Conservation (phyloP, 2,329 filamentous ascomycete species). For the Diplodia scrobiculata region DNA sequence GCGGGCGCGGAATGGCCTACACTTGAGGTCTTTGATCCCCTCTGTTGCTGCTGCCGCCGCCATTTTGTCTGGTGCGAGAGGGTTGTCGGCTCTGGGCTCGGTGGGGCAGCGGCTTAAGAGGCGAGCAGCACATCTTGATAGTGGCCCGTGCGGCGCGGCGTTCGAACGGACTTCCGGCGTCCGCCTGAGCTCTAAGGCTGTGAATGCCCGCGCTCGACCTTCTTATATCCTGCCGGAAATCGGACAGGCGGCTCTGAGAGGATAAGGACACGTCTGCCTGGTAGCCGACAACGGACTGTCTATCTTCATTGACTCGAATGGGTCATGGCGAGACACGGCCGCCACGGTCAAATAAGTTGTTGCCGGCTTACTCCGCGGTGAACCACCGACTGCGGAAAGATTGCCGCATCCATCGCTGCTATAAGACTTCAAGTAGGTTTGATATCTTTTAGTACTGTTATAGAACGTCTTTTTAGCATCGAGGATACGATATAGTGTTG, state of each 20-base stretch:
- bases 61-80: constrained; percentile 36
- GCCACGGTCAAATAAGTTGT: neutral
- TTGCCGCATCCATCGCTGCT: no score
- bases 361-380: neutral
- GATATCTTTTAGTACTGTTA: neutral
- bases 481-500: neutral
- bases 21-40: constrained; percentile 44
- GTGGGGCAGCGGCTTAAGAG: constrained; percentile 18
- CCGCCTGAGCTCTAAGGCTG: constrained; percentile 8
- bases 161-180: constrained; percentile 21
- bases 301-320: constrained; percentile 6
- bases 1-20: constrained; percentile 35
- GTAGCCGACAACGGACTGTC: constrained; percentile 15
- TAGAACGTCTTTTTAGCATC: neutral
- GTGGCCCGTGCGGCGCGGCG: constrained; percentile 23
- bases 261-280: neutral
- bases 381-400: neutral
- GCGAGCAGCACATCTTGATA: constrained; percentile 25
- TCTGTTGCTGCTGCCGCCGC: constrained; percentile 45
- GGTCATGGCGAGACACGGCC: constrained; percentile 11
- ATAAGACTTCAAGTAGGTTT: neutral
- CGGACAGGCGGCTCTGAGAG: neutral
- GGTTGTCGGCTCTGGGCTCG: neutral
- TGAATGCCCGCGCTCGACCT: neutral
- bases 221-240: neutral